Evolutionary conservation across 2,329 filamentous ascomycete genomes (phyloP), one percentile per base, ranked within the genome.

Genomic region (Cordyceps cateniannulata): DNA sequence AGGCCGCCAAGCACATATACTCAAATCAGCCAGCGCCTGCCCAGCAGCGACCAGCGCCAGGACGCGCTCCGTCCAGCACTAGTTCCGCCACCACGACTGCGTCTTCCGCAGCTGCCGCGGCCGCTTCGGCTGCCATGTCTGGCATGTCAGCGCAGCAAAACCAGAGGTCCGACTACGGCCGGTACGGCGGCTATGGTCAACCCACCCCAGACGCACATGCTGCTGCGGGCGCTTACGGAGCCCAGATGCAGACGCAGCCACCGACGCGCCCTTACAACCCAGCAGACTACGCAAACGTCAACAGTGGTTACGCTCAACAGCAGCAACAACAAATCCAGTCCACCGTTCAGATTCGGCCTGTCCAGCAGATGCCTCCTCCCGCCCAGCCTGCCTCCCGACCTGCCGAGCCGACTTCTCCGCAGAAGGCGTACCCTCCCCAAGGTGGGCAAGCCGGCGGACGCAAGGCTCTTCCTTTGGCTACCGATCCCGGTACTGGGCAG

Each of bases 401-500:
- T 14, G 63, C 65, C 16, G 69, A 72, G 62, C 52, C 70, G n/a
- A 71, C 75, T 44, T 66, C 76, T 38, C 66, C 71, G 18, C 20
- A 53, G 65, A 55, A 64, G 65, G 53, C 52, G 63, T 24, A 53
- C 29, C 61, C 60, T 40, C 53, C 61, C 29, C 61, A 61, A 66
- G 68, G 56, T 65, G 70, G 57, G 64, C 55, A 54, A 25, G 75
- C 62, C 66, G 76, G 38, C 68, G 73, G 61, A 67, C 80, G 69
- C 57, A 89, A 88, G 75, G 79, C 85, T 27, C 78, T 89, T 38
- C 89, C 89, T n/a, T 79, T 85, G 51, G 88, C 88, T 24, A 90
- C 85, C 64, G 81, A 88, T 62, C 79, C 85, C 3, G 89, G 90
- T 45, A 91, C 88, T 61, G 90, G 90, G 35, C 85, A 88, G 70